phyloP scores from a whole-genome alignment of 2,329 filamentous ascomycete species.

The Sphaerostilbella broomeana region DNA sequence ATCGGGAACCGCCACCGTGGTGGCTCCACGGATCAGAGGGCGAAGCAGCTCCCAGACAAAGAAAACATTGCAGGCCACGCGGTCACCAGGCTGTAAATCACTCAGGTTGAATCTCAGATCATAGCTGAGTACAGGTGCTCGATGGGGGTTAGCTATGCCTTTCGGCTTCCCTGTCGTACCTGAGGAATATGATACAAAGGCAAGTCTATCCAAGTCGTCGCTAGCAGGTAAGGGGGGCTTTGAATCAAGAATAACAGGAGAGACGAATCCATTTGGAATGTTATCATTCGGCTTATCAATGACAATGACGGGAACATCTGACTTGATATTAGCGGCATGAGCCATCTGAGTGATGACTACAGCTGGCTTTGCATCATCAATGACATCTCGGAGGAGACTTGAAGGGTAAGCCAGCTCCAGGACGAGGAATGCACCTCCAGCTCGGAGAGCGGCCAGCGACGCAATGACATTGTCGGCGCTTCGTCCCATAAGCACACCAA shows the following conservation, averaged over 20 bases:
- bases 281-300: slow-evolving; percentile 48
- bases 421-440: slow-evolving; percentile 73
- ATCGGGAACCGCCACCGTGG: slow-evolving; percentile 68
- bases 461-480: slow-evolving; percentile 75
- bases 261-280: slow-evolving; percentile 20
- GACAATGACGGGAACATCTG: slow-evolving; percentile 55
- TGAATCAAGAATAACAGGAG: slow-evolving; percentile 28
- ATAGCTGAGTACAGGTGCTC: slow-evolving; percentile 67
- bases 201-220: slow-evolving; percentile 64
- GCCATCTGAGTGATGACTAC: slow-evolving; percentile 63
- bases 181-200: slow-evolving; percentile 76
- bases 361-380: slow-evolving; percentile 65
- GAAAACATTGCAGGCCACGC: slow-evolving; percentile 83
- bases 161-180: slow-evolving; percentile 76
- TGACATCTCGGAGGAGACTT: slow-evolving; percentile 65
- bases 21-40: slow-evolving; percentile 67
- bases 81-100: slow-evolving; percentile 63
- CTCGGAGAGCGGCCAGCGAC: slow-evolving; percentile 68
- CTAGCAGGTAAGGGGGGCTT: slow-evolving; percentile 50
- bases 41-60: slow-evolving; percentile 82
- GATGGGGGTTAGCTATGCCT: slow-evolving; percentile 73
- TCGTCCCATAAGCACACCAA: slow-evolving; percentile 68
- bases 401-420: slow-evolving; percentile 74
- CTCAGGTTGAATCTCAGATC: slow-evolving; percentile 63
- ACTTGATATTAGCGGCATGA: slow-evolving; percentile 59